Evolutionary conservation across 768 basidiomycete genomes (phyloP).

Genomic region (Hemileccinum rubropunctum): DNA sequence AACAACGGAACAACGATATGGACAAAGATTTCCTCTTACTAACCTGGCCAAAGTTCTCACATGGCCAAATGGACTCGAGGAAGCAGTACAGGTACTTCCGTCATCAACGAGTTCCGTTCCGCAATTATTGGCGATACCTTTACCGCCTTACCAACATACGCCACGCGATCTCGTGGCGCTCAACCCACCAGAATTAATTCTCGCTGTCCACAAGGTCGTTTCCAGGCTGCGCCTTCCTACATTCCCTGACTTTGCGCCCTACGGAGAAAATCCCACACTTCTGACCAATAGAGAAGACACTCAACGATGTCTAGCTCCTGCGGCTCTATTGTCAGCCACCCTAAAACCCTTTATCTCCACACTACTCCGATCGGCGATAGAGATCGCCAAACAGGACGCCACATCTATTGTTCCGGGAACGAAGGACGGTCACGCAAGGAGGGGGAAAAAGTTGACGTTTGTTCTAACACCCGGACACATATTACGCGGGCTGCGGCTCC

Average conservation of each 20-base stretch:
- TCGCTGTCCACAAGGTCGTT: slow-evolving; percentile 25
- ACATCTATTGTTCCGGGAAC: slow-evolving; percentile 17
- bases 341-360: slow-evolving; percentile 33
- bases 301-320: slow-evolving; percentile 33
- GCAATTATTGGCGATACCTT: slow-evolving; percentile 2
- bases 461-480: slow-evolving; percentile 40
- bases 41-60: slow-evolving; percentile 17
- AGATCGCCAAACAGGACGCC: slow-evolving; percentile 32
- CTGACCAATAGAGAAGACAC: slow-evolving; percentile 13
- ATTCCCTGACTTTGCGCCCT: slow-evolving; percentile 15
- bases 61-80: slow-evolving; percentile 18
- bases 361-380: slow-evolving; percentile 34
- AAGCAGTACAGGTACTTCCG: slow-evolving; percentile 9
- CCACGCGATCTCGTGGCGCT: slow-evolving; percentile 22
- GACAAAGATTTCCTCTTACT: slow-evolving; percentile 14
- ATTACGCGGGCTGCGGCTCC: slow-evolving; percentile 34
- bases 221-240: slow-evolving; percentile 19
- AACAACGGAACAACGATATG: slow-evolving; percentile 17
- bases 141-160: slow-evolving; percentile 14
- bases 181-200: slow-evolving; percentile 26
- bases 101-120: slow-evolving; percentile 1
- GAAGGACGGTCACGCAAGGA: slow-evolving; percentile 20
- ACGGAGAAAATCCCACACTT: slow-evolving; percentile 6
- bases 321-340: slow-evolving; percentile 36
- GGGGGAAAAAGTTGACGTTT: slow-evolving; percentile 22